These are phyloP conservation scores for Chalciporus chontae DNA, from an alignment of 768 basidiomycete species.

Conservation along the genomic window DNA sequence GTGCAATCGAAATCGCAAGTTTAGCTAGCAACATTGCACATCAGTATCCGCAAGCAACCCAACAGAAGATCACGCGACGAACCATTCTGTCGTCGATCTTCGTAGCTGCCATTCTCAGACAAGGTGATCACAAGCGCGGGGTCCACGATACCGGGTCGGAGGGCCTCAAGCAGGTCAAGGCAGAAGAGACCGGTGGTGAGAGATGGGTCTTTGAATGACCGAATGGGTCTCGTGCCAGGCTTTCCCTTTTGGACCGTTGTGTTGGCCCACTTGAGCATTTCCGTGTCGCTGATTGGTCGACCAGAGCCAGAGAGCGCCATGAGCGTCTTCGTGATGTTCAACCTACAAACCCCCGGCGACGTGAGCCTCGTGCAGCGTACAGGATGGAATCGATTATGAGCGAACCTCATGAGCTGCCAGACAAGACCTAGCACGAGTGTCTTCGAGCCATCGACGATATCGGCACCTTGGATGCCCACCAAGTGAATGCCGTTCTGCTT, in stretches of 20 bases:
- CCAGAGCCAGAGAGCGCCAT: conserved; percentile 68
- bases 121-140: conserved; percentile 72
- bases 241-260: conserved; percentile 75
- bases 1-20: conserved; percentile 96
- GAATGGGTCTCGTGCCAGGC: conserved; percentile 56
- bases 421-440: conserved; percentile 94
- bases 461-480: conserved; percentile 96
- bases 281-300: conserved; percentile 82
- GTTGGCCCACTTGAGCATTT: conserved; percentile 97
- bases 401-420: conserved; percentile 95
- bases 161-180: conserved; percentile 86
- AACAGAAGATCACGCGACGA: conserved; percentile 20
- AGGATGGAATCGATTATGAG: conserved; percentile 3
- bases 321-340: conserved; percentile 91
- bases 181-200: conserved; percentile 90
- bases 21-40: conserved; percentile 58
- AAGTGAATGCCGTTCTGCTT: conserved; percentile 92
- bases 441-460: conserved; percentile 91
- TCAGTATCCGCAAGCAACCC: neutral
- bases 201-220: conserved; percentile 92
- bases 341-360: conserved; percentile 33
- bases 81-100: conserved; percentile 93
- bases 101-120: conserved; percentile 61
- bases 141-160: conserved; percentile 94
- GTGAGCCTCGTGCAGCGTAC: neutral